Evolutionary conservation across 1,284 basidiomycete species (phyloP), one percentile per base, ranked within the genome.

Genomic region (Malassezia cuniculi): DNA sequence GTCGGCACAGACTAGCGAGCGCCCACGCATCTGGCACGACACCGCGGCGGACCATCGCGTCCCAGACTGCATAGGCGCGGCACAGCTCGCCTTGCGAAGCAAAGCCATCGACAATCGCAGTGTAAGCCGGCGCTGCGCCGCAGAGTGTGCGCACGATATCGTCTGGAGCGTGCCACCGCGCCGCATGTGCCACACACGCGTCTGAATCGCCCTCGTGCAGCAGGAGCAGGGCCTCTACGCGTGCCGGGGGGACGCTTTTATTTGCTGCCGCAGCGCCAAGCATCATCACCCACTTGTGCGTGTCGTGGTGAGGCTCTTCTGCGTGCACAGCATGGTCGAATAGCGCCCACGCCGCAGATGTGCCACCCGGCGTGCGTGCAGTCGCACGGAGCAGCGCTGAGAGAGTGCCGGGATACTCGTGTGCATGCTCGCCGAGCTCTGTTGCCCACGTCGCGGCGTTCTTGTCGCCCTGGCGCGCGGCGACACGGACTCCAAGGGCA

Each of bases 231-330:
- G 36, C 36, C 6, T 26, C 21, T 8, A 36, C 37, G 16, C 27
- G 42, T n/a, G 16, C 19, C 7, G 21, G 21, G n/a, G 32, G 33
- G n/a, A 45, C 39, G 20, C 42, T 36, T 10, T 16, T 19, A 15
- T 45, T 37, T 22, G 22, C 33, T 5, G 42, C 42, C 2, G 42
- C 42, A 4, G 38, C 38, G 12, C 42, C 32, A 27, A 45, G 28
- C 42, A 45, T 45, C n/a, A 45, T 28, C 35, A 36, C 29, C 42
- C 42, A 45, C 28, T 45, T 37, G 4, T 17, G 4, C 5, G 29
- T 27, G 20, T 26, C 25, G 12, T 32, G 10, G 11, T 16, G 10
- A 11, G 31, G 4, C 6, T 5, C 19, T 7, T 20, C 31, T 18
- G 19, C 31, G 21, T 5, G 6, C 4, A 8, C 10, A 18, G 35